These are phyloP conservation scores for Nasturtium officinale DNA, from an alignment of 345 rosid genomes.

Conservation along the genomic window DNA sequence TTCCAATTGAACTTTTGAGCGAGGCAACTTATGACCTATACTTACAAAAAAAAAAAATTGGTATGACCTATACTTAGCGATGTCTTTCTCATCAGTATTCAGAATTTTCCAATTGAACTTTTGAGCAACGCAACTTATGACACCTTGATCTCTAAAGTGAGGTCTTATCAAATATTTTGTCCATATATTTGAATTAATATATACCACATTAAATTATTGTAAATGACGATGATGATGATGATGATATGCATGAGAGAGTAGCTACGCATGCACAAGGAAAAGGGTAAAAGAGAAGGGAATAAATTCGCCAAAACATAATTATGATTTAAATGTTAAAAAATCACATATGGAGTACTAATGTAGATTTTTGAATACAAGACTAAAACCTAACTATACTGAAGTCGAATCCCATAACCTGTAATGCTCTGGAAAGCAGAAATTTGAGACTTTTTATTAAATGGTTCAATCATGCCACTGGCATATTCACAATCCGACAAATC, in stretches of 20 bases:
- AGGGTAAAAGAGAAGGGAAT: conserved; percentile 33
- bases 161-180: background rate
- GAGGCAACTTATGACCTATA: no score
- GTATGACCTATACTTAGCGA: no score
- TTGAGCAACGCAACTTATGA: background rate
- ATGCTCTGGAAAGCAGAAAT: conserved; percentile 37
- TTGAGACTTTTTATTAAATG: conserved; percentile 26
- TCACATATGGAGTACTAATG: background rate
- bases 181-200: background rate
- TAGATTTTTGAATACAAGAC: background rate
- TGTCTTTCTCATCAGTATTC: background rate
- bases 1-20: no score
- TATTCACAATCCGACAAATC: conserved; percentile 38
- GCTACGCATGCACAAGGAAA: conserved; percentile 40
- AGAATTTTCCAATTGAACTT: background rate
- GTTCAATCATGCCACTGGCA: conserved; percentile 40
- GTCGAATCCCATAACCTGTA: conserved; percentile 22
- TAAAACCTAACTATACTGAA: background rate
- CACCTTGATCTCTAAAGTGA: background rate
- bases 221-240: conserved; percentile 42
- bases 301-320: conserved; percentile 39
- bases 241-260: conserved; percentile 42
- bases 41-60: no score
- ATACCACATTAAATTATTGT: conserved; percentile 7
- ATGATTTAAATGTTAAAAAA: conserved; percentile 13